Percentiles rank a stretch among this genome's conserved stretches.
Conservation (phyloP, 2,329 filamentous ascomycete genomes). For the Fusarium neocosmosporiellum region DNA sequence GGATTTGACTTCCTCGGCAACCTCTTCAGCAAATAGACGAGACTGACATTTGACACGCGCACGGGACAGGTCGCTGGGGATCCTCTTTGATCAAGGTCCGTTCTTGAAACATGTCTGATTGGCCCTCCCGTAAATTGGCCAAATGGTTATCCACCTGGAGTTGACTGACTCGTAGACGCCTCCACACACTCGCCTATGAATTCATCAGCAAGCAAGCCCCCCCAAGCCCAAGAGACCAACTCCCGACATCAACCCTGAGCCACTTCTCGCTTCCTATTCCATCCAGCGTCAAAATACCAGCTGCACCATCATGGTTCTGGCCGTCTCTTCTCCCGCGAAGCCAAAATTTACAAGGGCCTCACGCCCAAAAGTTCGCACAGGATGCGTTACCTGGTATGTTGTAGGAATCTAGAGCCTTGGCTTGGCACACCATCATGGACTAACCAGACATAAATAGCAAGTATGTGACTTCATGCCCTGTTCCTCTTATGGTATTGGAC, state of each 20-base stretch:
- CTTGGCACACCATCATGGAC: not conserved
- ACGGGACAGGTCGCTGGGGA: not conserved
- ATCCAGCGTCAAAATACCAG: not conserved
- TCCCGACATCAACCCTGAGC: not conserved
- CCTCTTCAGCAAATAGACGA: no score
- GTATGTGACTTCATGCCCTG: not conserved
- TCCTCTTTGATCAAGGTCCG: not conserved
- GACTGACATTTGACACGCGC: not conserved
- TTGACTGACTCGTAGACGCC: not conserved
- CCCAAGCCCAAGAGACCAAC: not conserved
- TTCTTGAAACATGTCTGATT: not conserved
- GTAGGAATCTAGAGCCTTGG: not conserved
- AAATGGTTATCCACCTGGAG: not conserved
- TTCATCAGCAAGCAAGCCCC: not conserved
- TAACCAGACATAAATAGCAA: not conserved
- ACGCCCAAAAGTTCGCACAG: not conserved
- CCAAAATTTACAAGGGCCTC: not conserved
- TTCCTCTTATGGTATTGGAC: not conserved
- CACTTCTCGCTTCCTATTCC: not conserved
- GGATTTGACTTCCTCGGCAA: no score
- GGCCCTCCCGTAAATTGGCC: not conserved
- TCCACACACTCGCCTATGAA: not conserved
- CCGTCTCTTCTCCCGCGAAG: not conserved
- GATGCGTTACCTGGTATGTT: not conserved
- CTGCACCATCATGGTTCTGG: not conserved